phyloP scores from a whole-genome alignment of 441 rosid species.

The Rhodomyrtus psidioides region DNA sequence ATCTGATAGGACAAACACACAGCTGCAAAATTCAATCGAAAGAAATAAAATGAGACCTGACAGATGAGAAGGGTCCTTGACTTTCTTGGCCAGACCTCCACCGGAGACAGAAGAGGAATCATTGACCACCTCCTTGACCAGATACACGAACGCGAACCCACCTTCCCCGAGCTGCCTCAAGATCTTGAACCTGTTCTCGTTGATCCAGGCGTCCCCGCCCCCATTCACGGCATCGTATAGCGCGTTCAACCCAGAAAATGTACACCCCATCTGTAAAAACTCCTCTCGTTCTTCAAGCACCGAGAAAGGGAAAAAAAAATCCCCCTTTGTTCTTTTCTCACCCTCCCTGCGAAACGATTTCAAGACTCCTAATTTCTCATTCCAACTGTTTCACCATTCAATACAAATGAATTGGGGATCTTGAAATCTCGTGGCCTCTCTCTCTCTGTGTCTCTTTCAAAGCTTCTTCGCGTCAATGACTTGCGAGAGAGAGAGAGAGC shows the following conservation, averaged over 20 bases:
- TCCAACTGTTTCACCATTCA: background rate
- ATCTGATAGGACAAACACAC: background rate
- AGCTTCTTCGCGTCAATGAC: background rate
- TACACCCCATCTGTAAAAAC: conserved; percentile 55
- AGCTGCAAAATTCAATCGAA: background rate
- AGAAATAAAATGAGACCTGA: conserved; percentile 38
- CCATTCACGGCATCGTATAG: conserved; percentile 91
- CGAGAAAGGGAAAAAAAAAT: background rate
- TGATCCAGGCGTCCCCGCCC: conserved; percentile 97
- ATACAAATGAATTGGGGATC: background rate
- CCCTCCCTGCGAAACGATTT: background rate
- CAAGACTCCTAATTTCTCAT: background rate
- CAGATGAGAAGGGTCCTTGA: conserved; percentile 86
- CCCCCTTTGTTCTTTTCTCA: background rate
- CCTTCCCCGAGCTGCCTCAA: conserved; percentile 98
- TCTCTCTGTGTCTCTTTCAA: background rate
- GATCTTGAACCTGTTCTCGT: conserved; percentile 84
- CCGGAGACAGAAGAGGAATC: conserved; percentile 43
- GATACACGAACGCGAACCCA: conserved; percentile 79
- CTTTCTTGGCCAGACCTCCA: conserved; percentile 65
- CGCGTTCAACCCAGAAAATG: conserved; percentile 91
- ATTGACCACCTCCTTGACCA: conserved; percentile 70
- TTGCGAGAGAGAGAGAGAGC: background rate
- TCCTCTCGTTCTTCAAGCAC: background rate
- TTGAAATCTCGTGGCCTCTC: background rate